Evolutionary conservation across 2,329 filamentous ascomycete genomes (phyloP), one percentile per base, ranked within the genome.

Genomic region (Dactylella cylindrospora): DNA sequence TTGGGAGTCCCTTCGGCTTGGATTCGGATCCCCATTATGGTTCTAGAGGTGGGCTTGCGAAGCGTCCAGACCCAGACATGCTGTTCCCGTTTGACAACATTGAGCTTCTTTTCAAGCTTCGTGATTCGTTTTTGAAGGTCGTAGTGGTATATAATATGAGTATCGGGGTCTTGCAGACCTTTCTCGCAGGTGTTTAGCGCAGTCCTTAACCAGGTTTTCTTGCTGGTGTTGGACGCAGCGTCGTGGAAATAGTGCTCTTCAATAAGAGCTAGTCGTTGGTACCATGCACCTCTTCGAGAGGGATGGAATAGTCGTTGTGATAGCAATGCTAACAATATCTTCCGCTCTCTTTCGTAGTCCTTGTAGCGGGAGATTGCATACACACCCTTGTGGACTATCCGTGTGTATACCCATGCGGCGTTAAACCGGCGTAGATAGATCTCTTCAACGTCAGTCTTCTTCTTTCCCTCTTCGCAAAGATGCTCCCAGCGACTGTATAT

Each of bases 241-340:
- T 79, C 76, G 69, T 83, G 79, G 87, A 97, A 90, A 72, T 98
- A 97, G 70, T 94, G 90, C 71, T 98, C 93, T 74, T 98, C 93
- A 1, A 98, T 73, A 1, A 98, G 76, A 0, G 91, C 93, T 73
- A 94, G 95, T 15, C 93, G 86, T 70, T 96, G 90, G 71, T 97
- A 97, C 93, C 93, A 98, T 0, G 84, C 82, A 0, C 93, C 93
- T 33, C 93, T 82, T 22, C 90, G 81, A 1, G 90, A 83, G 35
- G 86, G 79, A 68, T 97, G 90, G 68, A 97, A 97, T 0, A 96
- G 78, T 3, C 80, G 80, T 70, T 98, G 93, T 2, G 75, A 74
- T 0, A 98, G 80, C 2, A 98, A 79, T 69, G 93, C 87, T 0
- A 74, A 78, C 1, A 95, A 75, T 0, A 95, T 74, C 2, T 78